Evolutionary conservation across 805 yeast genomes (phyloP).

Genomic region (Vanderwaltozyma polyspora): DNA sequence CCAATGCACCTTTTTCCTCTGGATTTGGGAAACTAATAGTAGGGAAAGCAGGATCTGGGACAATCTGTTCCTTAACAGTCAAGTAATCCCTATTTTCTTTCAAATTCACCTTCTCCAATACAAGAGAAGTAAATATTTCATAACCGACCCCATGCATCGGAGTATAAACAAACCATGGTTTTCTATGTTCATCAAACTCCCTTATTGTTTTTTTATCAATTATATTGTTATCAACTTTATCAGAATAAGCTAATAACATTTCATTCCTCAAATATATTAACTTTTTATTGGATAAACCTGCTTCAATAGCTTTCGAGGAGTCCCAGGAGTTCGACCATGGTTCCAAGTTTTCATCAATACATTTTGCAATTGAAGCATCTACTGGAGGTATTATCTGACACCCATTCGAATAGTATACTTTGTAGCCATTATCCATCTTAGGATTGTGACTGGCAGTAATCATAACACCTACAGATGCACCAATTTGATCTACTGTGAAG

Average conservation of each 20-base stretch:
- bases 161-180: conserved; percentile 59
- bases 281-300: conserved; percentile 14
- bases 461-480: conserved; percentile 80
- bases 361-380: conserved; percentile 58
- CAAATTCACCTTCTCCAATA: conserved; percentile 22
- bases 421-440: conserved; percentile 81
- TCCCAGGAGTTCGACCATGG: conserved; percentile 53
- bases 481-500: conserved; percentile 53
- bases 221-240: conserved; percentile 25
- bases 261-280: conserved; percentile 34
- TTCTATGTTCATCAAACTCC: neutral
- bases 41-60: conserved; percentile 77
- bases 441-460: conserved; percentile 86
- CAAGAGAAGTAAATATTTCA: conserved; percentile 38
- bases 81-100: conserved; percentile 28
- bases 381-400: conserved; percentile 94
- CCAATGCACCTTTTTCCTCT: conserved; percentile 87
- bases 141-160: conserved; percentile 95
- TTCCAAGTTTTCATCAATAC: conserved; percentile 47
- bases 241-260: conserved; percentile 33
- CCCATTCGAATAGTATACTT: conserved; percentile 87
- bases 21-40: conserved; percentile 92
- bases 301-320: conserved; percentile 28
- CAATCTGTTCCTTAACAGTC: conserved; percentile 51
- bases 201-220: conserved; percentile 14